Percentiles rank a stretch among this genome's conserved stretches.
Evolutionary conservation across 768 basidiomycete species (phyloP).

Genomic region (Pluteus cervinus): DNA sequence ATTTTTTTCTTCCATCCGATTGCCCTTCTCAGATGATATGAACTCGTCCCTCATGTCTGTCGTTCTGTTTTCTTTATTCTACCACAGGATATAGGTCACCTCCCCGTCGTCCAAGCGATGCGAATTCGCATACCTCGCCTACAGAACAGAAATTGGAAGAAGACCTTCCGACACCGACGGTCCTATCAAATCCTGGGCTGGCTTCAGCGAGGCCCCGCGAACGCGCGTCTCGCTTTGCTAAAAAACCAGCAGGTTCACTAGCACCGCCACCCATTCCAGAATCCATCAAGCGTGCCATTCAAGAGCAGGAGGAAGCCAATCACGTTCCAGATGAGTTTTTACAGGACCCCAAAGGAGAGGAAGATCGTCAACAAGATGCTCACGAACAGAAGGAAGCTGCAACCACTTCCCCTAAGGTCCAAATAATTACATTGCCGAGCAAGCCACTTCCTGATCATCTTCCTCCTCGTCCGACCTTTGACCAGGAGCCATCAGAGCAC

Average conservation of each 20-base stretch:
- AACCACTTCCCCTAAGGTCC: slow-evolving; percentile 5
- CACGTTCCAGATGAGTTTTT: slow-evolving; percentile 5
- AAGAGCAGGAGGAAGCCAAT: slow-evolving; percentile 2
- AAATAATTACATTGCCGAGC: slow-evolving; percentile 3
- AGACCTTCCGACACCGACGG: not conserved
- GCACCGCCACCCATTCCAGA: slow-evolving; percentile 7
- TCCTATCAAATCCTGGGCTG: slow-evolving; percentile 3
- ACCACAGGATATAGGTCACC: slow-evolving; percentile 46
- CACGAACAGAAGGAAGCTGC: slow-evolving; percentile 10
- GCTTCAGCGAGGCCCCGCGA: slow-evolving; percentile 7
- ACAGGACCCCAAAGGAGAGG: slow-evolving; percentile 5
- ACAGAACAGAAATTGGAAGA: slow-evolving; percentile 11
- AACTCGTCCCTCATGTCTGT: slow-evolving; percentile 27
- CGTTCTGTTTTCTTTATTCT: slow-evolving; percentile 27
- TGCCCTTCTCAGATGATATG: slow-evolving; percentile 24
- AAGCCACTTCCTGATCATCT: not conserved
- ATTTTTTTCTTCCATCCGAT: slow-evolving; percentile 27
- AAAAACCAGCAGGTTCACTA: slow-evolving; percentile 11
- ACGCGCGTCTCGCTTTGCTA: slow-evolving; percentile 19
- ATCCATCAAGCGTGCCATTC: no score
- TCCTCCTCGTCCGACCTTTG: not conserved
- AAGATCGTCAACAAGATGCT: slow-evolving; percentile 10
- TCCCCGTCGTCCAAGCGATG: slow-evolving; percentile 25
- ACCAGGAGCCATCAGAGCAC: not conserved
- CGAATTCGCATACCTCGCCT: slow-evolving; percentile 15